phyloP scores from a whole-genome alignment of 257 asterid species.

The Gynochthodes officinalis region DNA sequence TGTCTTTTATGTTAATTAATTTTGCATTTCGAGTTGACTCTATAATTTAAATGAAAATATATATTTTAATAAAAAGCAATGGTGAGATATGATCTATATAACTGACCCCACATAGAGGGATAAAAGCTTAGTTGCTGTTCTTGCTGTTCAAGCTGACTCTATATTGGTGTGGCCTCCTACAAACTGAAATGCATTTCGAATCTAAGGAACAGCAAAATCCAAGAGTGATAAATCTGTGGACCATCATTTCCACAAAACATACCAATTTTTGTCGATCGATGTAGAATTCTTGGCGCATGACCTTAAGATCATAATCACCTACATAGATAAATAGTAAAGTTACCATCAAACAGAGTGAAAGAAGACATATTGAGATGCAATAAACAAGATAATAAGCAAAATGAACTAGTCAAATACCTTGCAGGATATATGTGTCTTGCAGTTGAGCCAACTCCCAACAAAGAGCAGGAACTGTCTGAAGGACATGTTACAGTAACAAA shows the following conservation, averaged over 20 bases:
- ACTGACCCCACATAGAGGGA: no score
- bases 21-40: neutral
- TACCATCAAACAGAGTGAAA: constrained; percentile 14
- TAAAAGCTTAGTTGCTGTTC: no score
- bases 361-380: constrained; percentile 3
- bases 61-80: no score
- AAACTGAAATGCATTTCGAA: neutral
- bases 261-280: constrained; percentile 87
- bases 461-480: constrained; percentile 89
- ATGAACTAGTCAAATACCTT: constrained; percentile 50
- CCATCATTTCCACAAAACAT: constrained; percentile 31
- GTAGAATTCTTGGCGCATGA: constrained; percentile 97
- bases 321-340: constrained; percentile 16
- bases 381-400: neutral
- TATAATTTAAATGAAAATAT: no score
- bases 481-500: constrained; percentile 28
- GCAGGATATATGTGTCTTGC: constrained; percentile 94
- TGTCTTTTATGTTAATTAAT: neutral
- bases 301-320: constrained; percentile 99
- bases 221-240: constrained; percentile 14
- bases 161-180: neutral
- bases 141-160: neutral
- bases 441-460: constrained; percentile 98
- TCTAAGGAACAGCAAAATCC: neutral
- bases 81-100: no score